Evolutionary conservation across 768 basidiomycete species (phyloP).

Genomic region (Suillus ampliporus): DNA sequence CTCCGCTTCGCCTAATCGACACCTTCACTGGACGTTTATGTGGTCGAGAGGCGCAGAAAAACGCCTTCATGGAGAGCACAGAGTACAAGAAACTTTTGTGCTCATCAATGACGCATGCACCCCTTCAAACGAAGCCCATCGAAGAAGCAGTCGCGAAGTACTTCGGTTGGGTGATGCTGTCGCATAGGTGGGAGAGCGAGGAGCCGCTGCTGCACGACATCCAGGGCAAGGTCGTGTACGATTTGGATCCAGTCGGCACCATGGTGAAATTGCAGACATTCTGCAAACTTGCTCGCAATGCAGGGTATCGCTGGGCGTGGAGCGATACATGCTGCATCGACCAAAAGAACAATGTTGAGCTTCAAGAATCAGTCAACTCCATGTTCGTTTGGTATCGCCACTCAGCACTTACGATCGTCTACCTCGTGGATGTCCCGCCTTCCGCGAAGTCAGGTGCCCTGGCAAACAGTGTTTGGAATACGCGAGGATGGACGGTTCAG

Average conservation of each 20-base stretch:
- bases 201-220: slow-evolving; percentile 27
- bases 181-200: slow-evolving; percentile 29
- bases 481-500: slow-evolving; percentile 34
- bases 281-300: slow-evolving; percentile 34
- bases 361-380: slow-evolving; percentile 33
- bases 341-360: slow-evolving; percentile 26
- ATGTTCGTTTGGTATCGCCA: slow-evolving; percentile 34
- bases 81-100: neutral
- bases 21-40: neutral
- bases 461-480: slow-evolving; percentile 21
- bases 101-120: neutral
- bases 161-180: slow-evolving; percentile 34
- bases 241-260: slow-evolving; percentile 11
- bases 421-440: slow-evolving; percentile 26
- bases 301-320: slow-evolving; percentile 36
- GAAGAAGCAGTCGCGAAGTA: slow-evolving; percentile 22
- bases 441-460: neutral
- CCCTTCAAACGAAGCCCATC: neutral
- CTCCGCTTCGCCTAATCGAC: neutral
- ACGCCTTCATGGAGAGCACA: neutral
- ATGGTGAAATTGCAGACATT: slow-evolving; percentile 32
- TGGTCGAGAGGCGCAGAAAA: neutral
- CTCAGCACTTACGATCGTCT: slow-evolving; percentile 32
- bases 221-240: slow-evolving; percentile 22
- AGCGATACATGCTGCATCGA: slow-evolving; percentile 36